Base-by-base conservation (phyloP, 441 rosid genomes). In the Bocquillonia castaneifolia region DNA sequence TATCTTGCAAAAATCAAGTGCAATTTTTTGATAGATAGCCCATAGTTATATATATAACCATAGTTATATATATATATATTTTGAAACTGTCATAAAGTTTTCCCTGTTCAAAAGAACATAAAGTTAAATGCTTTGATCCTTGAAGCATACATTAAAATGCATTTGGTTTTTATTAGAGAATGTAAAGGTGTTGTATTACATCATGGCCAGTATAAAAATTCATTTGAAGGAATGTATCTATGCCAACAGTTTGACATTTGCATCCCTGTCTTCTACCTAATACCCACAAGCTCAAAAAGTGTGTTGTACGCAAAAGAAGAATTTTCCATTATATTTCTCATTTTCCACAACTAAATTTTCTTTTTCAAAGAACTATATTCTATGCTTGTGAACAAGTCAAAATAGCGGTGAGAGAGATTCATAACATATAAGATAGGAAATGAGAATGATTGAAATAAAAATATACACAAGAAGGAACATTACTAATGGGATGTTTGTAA, bases 241-340 rank as follows among this genome's bases (percentile, higher is more conserved):
- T 68, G 74, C 77, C 77, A 74, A 64, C 73, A 69, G 69, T 77
- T 64, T 69, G 77, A 79, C 76, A 74, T 60, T 62, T 70, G 75
- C 73, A 78, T 76, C 79, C 72, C 50, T 80, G 70, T 79, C 82
- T 66, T 73, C 72, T 76, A 78, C 85, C 85, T 80, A 83, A 78
- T 78, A 56, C 75, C 69, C 76, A 64, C 68, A 73, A 71, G 45
- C 66, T 59, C 48, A 74, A 71, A 60, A 78, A 78, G 73, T 81
- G 72, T 66, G 74, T 80, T 84, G 71, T 75, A 81, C 81, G 78
- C 85, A 66, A 81, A n/a, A 53, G 70, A 36, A 74, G 50, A 68
- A 37, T 68, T 63, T 71, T 60, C 26, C 51, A 44, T 56, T 56
- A 31, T 54, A 52, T 47, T 42, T 66, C 53, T 58, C 48, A 57